Evolutionary conservation across 768 basidiomycete genomes (phyloP).

Genomic region (Boletellus emodensis): DNA sequence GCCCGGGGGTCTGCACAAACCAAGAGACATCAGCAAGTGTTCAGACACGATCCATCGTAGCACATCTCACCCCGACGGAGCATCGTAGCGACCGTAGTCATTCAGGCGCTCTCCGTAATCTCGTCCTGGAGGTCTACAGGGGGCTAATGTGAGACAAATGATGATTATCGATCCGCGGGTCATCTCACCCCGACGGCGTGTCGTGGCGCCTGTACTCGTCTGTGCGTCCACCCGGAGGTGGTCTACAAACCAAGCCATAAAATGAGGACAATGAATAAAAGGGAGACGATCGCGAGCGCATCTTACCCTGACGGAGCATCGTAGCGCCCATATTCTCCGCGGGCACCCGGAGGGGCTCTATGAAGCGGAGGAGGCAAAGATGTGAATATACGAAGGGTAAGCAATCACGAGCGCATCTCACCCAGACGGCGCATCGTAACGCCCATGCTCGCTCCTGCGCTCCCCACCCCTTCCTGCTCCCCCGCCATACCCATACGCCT

Average conservation of each 20-base stretch:
- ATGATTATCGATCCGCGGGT: neutral
- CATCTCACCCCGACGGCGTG: conserved; percentile 13
- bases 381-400: neutral
- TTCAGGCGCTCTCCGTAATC: neutral
- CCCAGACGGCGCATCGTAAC: conserved; percentile 10
- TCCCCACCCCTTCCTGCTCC: neutral
- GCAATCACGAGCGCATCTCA: conserved; percentile 1
- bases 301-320: conserved; percentile 16
- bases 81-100: conserved; percentile 5
- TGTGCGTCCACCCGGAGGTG: neutral
- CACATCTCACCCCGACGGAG: conserved; percentile 8
- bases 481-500: neutral
- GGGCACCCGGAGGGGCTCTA: neutral
- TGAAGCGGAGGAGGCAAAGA: neutral
- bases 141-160: neutral
- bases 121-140: conserved; percentile 8
- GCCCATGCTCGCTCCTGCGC: neutral
- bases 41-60: neutral
- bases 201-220: neutral
- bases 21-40: neutral
- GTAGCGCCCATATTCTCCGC: neutral
- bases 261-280: neutral
- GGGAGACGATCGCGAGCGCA: neutral
- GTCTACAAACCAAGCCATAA: neutral
- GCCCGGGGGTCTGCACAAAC: conserved; percentile 7